phyloP scores from a whole-genome alignment of 176 grass and related monocot species.

The Oryza meyeriana region DNA sequence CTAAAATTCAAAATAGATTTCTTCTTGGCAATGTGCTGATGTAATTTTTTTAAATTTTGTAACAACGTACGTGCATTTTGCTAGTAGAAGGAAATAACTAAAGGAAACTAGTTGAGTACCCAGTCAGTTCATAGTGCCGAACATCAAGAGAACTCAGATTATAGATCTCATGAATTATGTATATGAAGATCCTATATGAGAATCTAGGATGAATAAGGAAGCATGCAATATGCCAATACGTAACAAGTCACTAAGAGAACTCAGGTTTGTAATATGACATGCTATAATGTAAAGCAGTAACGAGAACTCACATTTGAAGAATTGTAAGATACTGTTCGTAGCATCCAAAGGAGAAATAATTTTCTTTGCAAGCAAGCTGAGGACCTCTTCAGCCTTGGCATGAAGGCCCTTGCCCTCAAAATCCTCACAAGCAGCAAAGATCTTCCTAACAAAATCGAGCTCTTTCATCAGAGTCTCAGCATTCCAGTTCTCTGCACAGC shows the following conservation, averaged over 20 bases:
- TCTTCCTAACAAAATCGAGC: constrained; percentile 86
- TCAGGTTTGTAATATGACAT: background rate
- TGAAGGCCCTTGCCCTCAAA: constrained; percentile 92
- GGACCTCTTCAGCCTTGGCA: constrained; percentile 79
- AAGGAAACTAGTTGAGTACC: background rate
- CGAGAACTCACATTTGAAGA: constrained; percentile 93
- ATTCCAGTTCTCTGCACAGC: constrained; percentile 71
- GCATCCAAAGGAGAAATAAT: constrained; percentile 56
- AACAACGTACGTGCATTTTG: no score
- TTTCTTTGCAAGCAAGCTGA: constrained; percentile 64
- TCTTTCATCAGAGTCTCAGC: constrained; percentile 72
- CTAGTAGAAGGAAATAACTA: background rate
- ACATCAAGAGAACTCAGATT: background rate
- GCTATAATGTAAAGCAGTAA: constrained; percentile 13
- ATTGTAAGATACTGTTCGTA: constrained; percentile 77
- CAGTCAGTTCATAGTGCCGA: background rate
- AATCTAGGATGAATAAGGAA: constrained; percentile 5
- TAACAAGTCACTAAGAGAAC: background rate
- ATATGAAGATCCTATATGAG: background rate
- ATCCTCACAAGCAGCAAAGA: constrained; percentile 88
- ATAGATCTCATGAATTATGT: background rate
- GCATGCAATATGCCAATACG: background rate
- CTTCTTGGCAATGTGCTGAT: no score
- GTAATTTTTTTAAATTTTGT: no score
- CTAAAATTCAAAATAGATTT: no score